Base-by-base conservation (phyloP, 2,329 filamentous ascomycete genomes). In the Clarireedia monteithiana region DNA sequence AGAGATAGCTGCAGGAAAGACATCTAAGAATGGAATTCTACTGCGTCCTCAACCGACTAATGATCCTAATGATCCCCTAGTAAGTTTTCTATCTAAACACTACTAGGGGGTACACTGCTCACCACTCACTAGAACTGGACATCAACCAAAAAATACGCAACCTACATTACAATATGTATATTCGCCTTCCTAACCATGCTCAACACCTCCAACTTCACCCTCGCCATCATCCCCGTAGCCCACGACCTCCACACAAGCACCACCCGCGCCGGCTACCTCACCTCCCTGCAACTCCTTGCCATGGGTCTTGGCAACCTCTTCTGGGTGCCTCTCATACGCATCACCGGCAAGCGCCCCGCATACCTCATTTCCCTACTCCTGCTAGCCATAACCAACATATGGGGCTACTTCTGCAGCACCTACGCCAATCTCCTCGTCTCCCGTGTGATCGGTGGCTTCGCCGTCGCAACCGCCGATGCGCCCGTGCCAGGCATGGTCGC, bases 131-230 rank as follows among this genome's bases (percentile, higher is more conserved):
- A 60, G 58, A 60, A 58, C 23, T 60, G 56, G 53, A 34, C 58
- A 17, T 44, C 26, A 17, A 36, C n/a, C 1, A 17, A 57, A 49
- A 62, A 62, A 48, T 58, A 56, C 40, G 48, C 57, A 2, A 73
- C 70, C 0, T 73, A 70, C 54, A 58, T 67, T 2, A 71, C 68
- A 17, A 67, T 73, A 50, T 72, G 71, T 59, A 68, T 68, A 57
- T 73, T 71, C 61, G 70, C 70, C 6, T 73, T 73, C 58, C 65
- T 73, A 10, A 70, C 70, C 54, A 70, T 69, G 46, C 66, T 71
- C 53, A 73, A 73, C 57, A 65, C 65, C 34, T 70, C 67, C 48
- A 72, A 70, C 48, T 73, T 73, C 59, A 71, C 70, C 10, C 70
- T 74, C 24, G 69, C 71, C 5, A 67, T 69, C 9, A 57, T 67